A percentile compares a stretch with the other conserved stretches of the same genome.
These are phyloP conservation scores for Kwoniella botswanensis DNA, from an alignment of 768 basidiomycete genomes.

Conservation along the genomic window DNA sequence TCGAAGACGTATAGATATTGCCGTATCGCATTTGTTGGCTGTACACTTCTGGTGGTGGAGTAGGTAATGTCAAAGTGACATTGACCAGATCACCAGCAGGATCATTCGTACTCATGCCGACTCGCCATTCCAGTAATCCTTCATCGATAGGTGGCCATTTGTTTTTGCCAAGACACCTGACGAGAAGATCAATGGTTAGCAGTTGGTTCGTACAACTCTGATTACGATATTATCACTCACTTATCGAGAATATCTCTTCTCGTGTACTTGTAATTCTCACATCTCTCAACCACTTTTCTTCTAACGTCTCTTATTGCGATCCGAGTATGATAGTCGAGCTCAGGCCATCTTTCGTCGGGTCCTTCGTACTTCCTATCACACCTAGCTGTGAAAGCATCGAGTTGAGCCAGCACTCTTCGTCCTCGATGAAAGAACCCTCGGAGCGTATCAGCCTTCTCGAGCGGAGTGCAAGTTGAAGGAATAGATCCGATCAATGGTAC, in stretches of 20 bases:
- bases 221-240: slow-evolving; percentile 36
- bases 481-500: slow-evolving; percentile 58
- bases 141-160: slow-evolving; percentile 57
- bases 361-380: slow-evolving; percentile 57
- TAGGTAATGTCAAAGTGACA: slow-evolving; percentile 48
- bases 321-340: slow-evolving; percentile 51
- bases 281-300: slow-evolving; percentile 56
- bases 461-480: slow-evolving; percentile 48
- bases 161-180: slow-evolving; percentile 52
- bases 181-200: not conserved
- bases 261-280: slow-evolving; percentile 59
- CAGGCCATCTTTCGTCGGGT: slow-evolving; percentile 51
- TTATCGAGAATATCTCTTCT: slow-evolving; percentile 57
- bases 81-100: slow-evolving; percentile 50
- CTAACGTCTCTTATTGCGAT: slow-evolving; percentile 56
- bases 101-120: slow-evolving; percentile 39
- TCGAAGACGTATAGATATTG: slow-evolving; percentile 12
- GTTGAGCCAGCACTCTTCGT: slow-evolving; percentile 52
- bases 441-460: slow-evolving; percentile 53
- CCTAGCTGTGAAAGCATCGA: slow-evolving; percentile 53
- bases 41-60: slow-evolving; percentile 38
- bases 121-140: slow-evolving; percentile 50
- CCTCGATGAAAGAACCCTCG: slow-evolving; percentile 53
- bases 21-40: slow-evolving; percentile 29
- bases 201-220: not conserved